These are phyloP conservation scores for Kregervanrija fluxuum DNA, from an alignment of 805 yeast genomes.

Conservation along the genomic window DNA sequence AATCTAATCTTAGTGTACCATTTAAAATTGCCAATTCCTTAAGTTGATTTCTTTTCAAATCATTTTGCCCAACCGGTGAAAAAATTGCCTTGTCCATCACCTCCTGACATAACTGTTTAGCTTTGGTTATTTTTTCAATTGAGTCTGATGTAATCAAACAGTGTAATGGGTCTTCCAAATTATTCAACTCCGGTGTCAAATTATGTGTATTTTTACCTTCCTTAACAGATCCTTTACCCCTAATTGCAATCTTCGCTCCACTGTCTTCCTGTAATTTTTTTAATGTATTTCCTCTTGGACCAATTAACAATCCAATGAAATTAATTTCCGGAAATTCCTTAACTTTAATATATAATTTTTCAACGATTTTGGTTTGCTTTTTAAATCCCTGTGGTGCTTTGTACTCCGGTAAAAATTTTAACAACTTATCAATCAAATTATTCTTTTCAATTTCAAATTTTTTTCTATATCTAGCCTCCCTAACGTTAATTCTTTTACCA, in stretches of 20 bases:
- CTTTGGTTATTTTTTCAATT: slow-evolving; percentile 68
- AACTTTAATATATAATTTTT: slow-evolving; percentile 80
- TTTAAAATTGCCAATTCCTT: slow-evolving; percentile 88
- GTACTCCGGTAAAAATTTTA: slow-evolving; percentile 65
- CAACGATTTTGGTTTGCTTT: slow-evolving; percentile 56
- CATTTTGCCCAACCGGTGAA: slow-evolving; percentile 91
- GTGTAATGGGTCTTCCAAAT: slow-evolving; percentile 78
- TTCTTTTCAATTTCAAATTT: slow-evolving; percentile 75
- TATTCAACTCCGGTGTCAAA: slow-evolving; percentile 40
- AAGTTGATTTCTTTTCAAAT: slow-evolving; percentile 81
- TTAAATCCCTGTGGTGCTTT: slow-evolving; percentile 74
- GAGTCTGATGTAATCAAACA: slow-evolving; percentile 80
- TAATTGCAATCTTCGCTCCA: slow-evolving; percentile 82
- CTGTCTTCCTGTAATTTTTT: slow-evolving; percentile 73
- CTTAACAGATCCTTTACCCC: slow-evolving; percentile 95
- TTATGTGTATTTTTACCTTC: slow-evolving; percentile 66
- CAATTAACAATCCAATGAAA: slow-evolving; percentile 83
- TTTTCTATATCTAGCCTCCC: slow-evolving; percentile 58
- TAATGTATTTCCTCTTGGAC: slow-evolving; percentile 93
- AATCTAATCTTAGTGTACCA: slow-evolving; percentile 81
- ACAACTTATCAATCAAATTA: slow-evolving; percentile 65
- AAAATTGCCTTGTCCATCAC: slow-evolving; percentile 77
- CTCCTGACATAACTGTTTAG: slow-evolving; percentile 64
- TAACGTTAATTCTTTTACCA: slow-evolving; percentile 83
- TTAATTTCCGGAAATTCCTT: slow-evolving; percentile 86